phyloP scores from a whole-genome alignment of 371 early-diverging fungal species.

The Umbelopsis sp. region DNA sequence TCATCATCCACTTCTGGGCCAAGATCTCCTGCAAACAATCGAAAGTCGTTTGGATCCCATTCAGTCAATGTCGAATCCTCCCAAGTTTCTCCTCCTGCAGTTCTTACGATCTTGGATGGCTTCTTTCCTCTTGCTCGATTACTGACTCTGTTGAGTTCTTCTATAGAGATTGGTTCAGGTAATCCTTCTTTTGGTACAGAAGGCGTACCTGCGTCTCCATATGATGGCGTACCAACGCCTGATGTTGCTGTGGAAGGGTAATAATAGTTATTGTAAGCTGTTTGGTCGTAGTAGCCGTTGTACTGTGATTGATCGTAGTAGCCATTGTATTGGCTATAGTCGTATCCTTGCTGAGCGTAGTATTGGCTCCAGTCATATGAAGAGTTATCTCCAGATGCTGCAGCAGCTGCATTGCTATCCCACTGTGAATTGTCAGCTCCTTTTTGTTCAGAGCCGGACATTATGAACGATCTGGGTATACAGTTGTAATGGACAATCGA shows the following conservation, averaged over 20 bases:
- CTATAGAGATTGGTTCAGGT: conserved; percentile 16
- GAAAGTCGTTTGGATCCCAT: conserved; percentile 90
- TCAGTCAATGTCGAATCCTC: conserved; percentile 88
- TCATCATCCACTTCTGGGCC: conserved; percentile 90
- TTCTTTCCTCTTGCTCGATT: conserved; percentile 27
- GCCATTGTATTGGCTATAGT: conserved; percentile 12
- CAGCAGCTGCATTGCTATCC: not conserved
- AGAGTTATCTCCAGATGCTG: not conserved
- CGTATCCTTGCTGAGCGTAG: conserved; percentile 14
- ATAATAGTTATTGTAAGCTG: conserved; percentile 14
- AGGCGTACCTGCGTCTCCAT: conserved; percentile 14
- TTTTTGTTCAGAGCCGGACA: not conserved
- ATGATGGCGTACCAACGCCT: conserved; percentile 10
- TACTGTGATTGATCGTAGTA: conserved; percentile 44
- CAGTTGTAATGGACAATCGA: not conserved
- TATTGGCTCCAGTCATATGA: conserved; percentile 15
- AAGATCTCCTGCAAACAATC: conserved; percentile 87
- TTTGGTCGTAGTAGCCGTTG: conserved; percentile 25
- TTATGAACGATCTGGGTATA: not conserved
- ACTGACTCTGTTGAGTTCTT: conserved; percentile 13
- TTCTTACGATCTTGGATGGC: conserved; percentile 65
- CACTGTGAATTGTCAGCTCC: not conserved
- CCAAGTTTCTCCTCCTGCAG: conserved; percentile 95
- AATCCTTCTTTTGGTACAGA: conserved; percentile 4
- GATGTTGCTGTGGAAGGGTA: conserved; percentile 22